These are phyloP conservation scores for Cladosporium sp. DNA, from an alignment of 2,329 filamentous ascomycete species.

Conservation along the genomic window DNA sequence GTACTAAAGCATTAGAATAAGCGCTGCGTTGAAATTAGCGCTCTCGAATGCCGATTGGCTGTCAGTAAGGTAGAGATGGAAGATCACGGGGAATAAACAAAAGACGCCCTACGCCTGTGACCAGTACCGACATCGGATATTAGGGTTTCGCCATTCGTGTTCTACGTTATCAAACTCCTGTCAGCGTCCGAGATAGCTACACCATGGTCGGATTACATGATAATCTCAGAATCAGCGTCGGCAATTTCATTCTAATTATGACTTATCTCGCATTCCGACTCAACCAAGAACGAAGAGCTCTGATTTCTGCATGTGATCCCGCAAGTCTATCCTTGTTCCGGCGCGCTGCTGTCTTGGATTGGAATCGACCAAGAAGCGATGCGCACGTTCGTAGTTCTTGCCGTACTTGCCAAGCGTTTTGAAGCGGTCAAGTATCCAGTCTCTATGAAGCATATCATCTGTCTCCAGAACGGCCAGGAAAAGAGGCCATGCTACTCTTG, in stretches of 20 bases:
- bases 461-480: not conserved
- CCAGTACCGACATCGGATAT: too few relatives aligned
- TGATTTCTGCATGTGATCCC: not conserved
- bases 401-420: not conserved
- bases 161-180: too few relatives aligned
- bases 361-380: not conserved
- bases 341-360: not conserved
- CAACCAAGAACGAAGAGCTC: not conserved
- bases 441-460: not conserved
- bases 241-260: too few relatives aligned
- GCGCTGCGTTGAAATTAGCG: not conserved
- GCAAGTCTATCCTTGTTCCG: not conserved
- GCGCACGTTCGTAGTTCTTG: not conserved
- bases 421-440: not conserved
- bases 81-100: too few relatives aligned
- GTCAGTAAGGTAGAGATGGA: not conserved
- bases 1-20: not conserved
- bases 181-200: too few relatives aligned
- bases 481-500: not conserved
- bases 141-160: too few relatives aligned
- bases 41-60: not conserved
- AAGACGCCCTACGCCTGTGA: too few relatives aligned
- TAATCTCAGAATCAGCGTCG: too few relatives aligned
- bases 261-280: not conserved
- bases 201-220: too few relatives aligned